These are phyloP conservation scores for Dryas octopetala DNA, from an alignment of 306 rosid genomes.

Conservation along the genomic window DNA sequence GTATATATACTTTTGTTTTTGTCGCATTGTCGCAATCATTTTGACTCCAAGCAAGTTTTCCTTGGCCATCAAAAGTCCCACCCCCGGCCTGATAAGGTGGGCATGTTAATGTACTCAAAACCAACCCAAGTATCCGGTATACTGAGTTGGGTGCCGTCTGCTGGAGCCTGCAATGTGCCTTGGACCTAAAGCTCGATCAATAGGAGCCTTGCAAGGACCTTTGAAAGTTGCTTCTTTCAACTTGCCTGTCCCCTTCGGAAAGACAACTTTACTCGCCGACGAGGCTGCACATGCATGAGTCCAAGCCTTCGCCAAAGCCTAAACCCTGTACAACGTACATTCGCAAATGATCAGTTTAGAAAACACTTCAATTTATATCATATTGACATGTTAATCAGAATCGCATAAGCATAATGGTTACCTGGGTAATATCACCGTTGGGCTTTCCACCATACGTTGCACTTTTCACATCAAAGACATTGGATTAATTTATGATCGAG, in stretches of 20 bases:
- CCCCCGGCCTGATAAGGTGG: constrained; percentile 35
- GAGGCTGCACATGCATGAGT: constrained; percentile 39
- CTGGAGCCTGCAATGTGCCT: constrained; percentile 44
- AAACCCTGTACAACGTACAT: no score
- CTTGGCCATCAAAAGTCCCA: constrained; percentile 55
- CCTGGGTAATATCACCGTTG: constrained; percentile 20
- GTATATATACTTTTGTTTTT: background rate
- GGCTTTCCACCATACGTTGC: constrained; percentile 21
- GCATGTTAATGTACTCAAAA: constrained; percentile 17
- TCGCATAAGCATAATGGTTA: background rate
- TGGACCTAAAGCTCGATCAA: constrained; percentile 20
- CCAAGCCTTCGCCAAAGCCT: constrained; percentile 29
- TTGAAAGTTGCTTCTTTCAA: background rate
- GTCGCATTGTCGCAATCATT: constrained; percentile 24
- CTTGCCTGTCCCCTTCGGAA: constrained; percentile 22
- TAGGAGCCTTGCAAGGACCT: constrained; percentile 48
- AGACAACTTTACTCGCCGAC: constrained; percentile 5
- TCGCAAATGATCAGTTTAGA: no score
- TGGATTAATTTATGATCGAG: background rate
- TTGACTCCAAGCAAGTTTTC: constrained; percentile 35
- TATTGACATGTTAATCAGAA: background rate
- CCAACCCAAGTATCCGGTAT: constrained; percentile 35
- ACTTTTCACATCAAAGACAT: constrained; percentile 3
- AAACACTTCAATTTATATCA: no score
- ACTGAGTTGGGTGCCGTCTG: background rate